phyloP scores from a whole-genome alignment of 192 early-diverging fungal species.

The Coemansia sp. region DNA sequence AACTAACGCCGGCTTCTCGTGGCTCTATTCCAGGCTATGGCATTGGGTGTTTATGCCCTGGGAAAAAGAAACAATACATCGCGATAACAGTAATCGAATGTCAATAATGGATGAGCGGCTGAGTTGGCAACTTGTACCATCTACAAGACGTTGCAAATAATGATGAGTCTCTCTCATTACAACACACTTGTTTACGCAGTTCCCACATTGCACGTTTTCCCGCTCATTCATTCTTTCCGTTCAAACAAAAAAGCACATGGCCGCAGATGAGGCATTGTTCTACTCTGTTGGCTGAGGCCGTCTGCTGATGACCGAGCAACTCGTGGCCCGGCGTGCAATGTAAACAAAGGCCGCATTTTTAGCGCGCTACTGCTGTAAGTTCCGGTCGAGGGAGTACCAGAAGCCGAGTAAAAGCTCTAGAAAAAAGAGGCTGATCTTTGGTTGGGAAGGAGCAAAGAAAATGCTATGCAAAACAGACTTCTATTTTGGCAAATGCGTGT shows the following conservation, averaged over 20 bases:
- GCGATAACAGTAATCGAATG: not conserved
- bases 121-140: not conserved
- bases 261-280: conserved; percentile 9
- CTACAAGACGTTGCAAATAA: not conserved
- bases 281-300: not conserved
- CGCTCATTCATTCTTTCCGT: not conserved
- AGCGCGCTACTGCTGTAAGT: not conserved
- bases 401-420: not conserved
- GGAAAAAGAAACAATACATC: not conserved
- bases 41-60: not conserved
- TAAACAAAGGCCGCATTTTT: not conserved
- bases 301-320: conserved; percentile 12
- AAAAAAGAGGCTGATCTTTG: conserved; percentile 1
- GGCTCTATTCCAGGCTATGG: not conserved
- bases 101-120: not conserved
- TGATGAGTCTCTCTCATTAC: not conserved
- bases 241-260: not conserved
- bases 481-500: conserved; percentile 7
- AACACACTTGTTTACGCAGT: not conserved
- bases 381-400: not conserved
- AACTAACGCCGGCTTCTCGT: not conserved
- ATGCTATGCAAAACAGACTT: conserved; percentile 3
- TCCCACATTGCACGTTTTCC: conserved; percentile 10
- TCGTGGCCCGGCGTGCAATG: conserved; percentile 3
- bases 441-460: not conserved